Base-by-base conservation (phyloP, 2,329 filamentous ascomycete species). In the Penicillium sumatraense region DNA sequence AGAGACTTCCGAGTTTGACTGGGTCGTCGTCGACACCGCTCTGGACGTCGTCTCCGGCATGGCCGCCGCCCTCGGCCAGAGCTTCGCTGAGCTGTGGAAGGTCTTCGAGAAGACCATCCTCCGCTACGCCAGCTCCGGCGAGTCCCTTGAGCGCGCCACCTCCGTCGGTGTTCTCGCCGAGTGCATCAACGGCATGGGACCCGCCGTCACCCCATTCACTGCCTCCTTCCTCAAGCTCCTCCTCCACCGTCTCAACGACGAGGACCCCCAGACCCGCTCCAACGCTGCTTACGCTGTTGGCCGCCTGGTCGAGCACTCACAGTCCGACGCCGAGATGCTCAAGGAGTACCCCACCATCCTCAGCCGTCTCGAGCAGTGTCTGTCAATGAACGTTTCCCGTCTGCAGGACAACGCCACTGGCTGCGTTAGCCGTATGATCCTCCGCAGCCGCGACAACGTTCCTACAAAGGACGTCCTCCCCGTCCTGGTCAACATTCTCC, bases 1-100 rank as follows among this genome's bases (percentile, higher is more conserved):
- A 47, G 93, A 92, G 72, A 89, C 89, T 26, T 96, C 93, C 2
- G 95, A 99, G 78, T 96, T 96, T 69, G 95, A 98, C 80, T 98
- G 95, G 95, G 85, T 97, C 16, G 89, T 96, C 49, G 89, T 98
- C 51, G 95, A 99, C 78, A 96, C 92, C 9, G 93, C 91, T 31
- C 85, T 98, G 52, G 95, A 98, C 63, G 91, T 96, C 44, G 82
- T 97, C 48, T 91, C 91, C 49, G 91, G 90, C 33, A 84, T 98
- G 36, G 88, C 93, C 18, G 86, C 86, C 44, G 91, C 91, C 27
- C 86, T 98, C 13, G 95, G 95, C 35, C 75, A 83, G 20, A 86
- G 87, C 64, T 98, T 97, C 68, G 83, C 83, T 53, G 89, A 96
- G 79, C 81, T 97, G 59, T 98, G 92, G 91, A 96, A 96, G 82